These are phyloP conservation scores for Kwoniella sp. DNA, from an alignment of 768 basidiomycete genomes.

Conservation along the genomic window DNA sequence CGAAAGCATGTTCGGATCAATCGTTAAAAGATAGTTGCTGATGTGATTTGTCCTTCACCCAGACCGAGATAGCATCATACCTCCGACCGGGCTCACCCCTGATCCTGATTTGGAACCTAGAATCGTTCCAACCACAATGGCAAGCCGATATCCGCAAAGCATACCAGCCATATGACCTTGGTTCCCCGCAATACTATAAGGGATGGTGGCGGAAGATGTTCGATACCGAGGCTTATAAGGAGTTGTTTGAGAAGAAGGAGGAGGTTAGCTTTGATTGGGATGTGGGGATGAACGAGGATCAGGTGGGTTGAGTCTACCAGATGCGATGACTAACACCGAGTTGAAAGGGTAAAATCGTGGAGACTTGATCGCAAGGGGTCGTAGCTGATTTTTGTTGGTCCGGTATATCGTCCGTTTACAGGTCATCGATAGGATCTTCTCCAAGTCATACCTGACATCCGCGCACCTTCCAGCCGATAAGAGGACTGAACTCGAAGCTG, in stretches of 20 bases:
- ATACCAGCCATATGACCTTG: slow-evolving; percentile 69
- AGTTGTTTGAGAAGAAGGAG: slow-evolving; percentile 64
- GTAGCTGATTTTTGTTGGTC: neutral
- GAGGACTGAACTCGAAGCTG: slow-evolving; percentile 59
- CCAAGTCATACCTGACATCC: slow-evolving; percentile 82
- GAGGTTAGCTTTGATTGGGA: slow-evolving; percentile 61
- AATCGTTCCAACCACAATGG: slow-evolving; percentile 72
- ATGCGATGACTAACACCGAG: too few species aligned
- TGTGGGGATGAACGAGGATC: slow-evolving; percentile 62
- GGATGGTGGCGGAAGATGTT: slow-evolving; percentile 74
- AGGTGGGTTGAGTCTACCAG: slow-evolving; percentile 36
- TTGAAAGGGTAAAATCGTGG: too few species aligned
- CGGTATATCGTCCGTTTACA: slow-evolving; percentile 1
- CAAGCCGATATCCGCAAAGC: slow-evolving; percentile 70
- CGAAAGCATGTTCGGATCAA: too few species aligned
- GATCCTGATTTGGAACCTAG: slow-evolving; percentile 86
- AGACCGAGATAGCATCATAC: slow-evolving; percentile 74
- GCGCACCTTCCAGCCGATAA: slow-evolving; percentile 64
- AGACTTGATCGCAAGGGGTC: too few species aligned
- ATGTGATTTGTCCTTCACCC: neutral
- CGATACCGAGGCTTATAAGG: slow-evolving; percentile 64
- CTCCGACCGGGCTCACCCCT: slow-evolving; percentile 73
- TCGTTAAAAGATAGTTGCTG: too few species aligned
- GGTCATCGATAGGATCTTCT: slow-evolving; percentile 66
- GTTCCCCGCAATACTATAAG: slow-evolving; percentile 79